Evolutionary conservation across 306 rosid species (phyloP), one percentile per base, ranked within the genome.

Genomic region (Prosopis cineraria): DNA sequence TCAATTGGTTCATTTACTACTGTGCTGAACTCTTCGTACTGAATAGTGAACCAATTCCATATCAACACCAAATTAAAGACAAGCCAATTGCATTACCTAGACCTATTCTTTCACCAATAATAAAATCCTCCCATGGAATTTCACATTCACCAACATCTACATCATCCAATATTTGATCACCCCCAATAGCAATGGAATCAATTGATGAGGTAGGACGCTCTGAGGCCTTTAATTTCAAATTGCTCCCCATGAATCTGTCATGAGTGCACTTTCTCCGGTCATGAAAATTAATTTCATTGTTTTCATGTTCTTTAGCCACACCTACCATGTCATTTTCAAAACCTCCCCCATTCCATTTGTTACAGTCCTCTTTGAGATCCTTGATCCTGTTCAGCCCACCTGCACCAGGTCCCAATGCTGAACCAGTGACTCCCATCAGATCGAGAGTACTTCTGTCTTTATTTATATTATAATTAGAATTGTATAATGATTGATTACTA

Each of bases 61-160:
- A 58, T 22, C 63, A 62, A 52, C 47, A 65, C 59, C 55, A 82
- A 78, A 47, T 77, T 47, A 39, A 70, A 70, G 75, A 79, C 33
- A 79, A 84, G 83, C 62, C 30, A 67, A 70, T 66, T 3, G 17
- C 84, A 64, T 80, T 95, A 96, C 99, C 99, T 84, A 96, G 83
- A 43, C 98, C 99, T 83, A 96, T 93, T 83, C 99, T 90, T 85
- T 93, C 98, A 78, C 96, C 96, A 86, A 93, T 73, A 81, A 84
- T 84, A 79, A 96, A 91, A 81, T 96, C 96, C 82, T 93, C 99
- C 99, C 99, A 96, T 7, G 90, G 93, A 85, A 96, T 90, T 88
- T 96, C 99, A 72, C 98, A 87, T 88, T 96, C 91, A 73, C 98
- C 90, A 13, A 96, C 98, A 76, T 93, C 97, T 74, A 84, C 98